phyloP scores from a whole-genome alignment of 2,329 filamentous ascomycete genomes.

The Chrysoporthe deuterocubensis region DNA sequence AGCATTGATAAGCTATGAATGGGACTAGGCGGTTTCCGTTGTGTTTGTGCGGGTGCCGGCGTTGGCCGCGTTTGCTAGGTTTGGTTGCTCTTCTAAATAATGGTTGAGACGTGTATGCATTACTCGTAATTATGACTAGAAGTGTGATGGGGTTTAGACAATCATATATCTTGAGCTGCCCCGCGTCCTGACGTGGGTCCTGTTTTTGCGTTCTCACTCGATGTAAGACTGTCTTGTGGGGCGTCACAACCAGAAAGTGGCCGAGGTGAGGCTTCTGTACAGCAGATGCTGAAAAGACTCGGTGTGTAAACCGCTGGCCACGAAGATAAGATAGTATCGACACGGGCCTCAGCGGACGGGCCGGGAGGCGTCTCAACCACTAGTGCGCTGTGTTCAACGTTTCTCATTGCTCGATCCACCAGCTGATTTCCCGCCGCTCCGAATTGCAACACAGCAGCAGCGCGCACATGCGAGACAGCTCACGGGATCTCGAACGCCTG shows the following conservation, averaged over 20 bases:
- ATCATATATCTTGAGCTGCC: not conserved
- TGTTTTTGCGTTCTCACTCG: not conserved
- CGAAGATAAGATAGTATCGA: slow-evolving; percentile 24
- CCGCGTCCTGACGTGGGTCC: not conserved
- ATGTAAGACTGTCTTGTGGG: not conserved
- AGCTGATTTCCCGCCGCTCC: not conserved
- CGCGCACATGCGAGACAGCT: slow-evolving; percentile 11
- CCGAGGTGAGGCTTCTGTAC: not conserved
- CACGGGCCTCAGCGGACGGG: not conserved
- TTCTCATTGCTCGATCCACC: not conserved
- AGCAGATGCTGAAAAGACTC: not conserved
- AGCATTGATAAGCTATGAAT: slow-evolving; percentile 17
- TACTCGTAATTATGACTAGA: slow-evolving; percentile 20
- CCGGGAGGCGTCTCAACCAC: not conserved
- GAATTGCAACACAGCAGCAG: slow-evolving; percentile 6
- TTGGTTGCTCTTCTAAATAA: not conserved
- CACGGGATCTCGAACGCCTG: not conserved
- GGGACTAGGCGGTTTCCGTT: slow-evolving; percentile 22
- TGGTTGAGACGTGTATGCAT: slow-evolving; percentile 8
- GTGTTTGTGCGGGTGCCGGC: slow-evolving; percentile 24
- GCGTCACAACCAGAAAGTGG: not conserved
- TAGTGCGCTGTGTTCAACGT: not conserved
- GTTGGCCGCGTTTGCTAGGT: slow-evolving; percentile 26
- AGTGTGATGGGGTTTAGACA: slow-evolving; percentile 18
- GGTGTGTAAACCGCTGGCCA: not conserved